Percentiles rank a stretch among this genome's conserved stretches.
Conservation (phyloP, 768 basidiomycete genomes). For the Boletellus sp. region DNA sequence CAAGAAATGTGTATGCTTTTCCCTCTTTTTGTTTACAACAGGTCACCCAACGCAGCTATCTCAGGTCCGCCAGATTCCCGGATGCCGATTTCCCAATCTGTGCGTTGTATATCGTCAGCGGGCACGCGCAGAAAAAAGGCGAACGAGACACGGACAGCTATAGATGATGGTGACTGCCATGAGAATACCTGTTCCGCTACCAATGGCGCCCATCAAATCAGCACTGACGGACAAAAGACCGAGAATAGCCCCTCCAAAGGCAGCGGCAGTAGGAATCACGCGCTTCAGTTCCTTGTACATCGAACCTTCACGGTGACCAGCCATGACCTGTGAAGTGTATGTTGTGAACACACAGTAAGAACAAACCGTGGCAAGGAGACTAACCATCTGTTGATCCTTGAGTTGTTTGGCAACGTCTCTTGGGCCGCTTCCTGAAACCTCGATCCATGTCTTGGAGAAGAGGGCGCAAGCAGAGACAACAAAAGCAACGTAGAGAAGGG, state of each 20-base stretch:
- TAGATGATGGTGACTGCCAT: slow-evolving; percentile 99
- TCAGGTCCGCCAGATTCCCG: slow-evolving; percentile 79
- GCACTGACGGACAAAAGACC: slow-evolving; percentile 88
- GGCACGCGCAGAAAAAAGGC: neutral
- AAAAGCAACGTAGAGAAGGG: slow-evolving; percentile 84
- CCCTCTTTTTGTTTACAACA: slow-evolving; percentile 58
- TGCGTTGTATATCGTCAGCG: neutral
- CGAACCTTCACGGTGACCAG: slow-evolving; percentile 89
- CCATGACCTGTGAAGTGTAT: slow-evolving; percentile 54
- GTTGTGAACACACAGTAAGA: slow-evolving; percentile 2
- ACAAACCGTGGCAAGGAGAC: neutral
- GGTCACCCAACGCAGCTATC: slow-evolving; percentile 74
- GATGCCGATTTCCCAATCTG: slow-evolving; percentile 93
- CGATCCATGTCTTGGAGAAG: slow-evolving; percentile 99
- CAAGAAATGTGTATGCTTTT: slow-evolving; percentile 1
- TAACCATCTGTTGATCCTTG: slow-evolving; percentile 97
- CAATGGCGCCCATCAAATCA: slow-evolving; percentile 94
- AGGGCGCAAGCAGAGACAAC: slow-evolving; percentile 93
- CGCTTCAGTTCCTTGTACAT: slow-evolving; percentile 99
- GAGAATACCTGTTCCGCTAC: slow-evolving; percentile 92
- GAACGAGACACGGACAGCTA: slow-evolving; percentile 42
- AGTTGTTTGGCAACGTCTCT: slow-evolving; percentile 96
- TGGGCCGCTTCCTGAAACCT: slow-evolving; percentile 94
- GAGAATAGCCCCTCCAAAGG: slow-evolving; percentile 95
- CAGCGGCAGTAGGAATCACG: slow-evolving; percentile 95